These are phyloP conservation scores for Trichoderma asperellum DNA, from an alignment of 2,329 filamentous ascomycete species.

Conservation along the genomic window DNA sequence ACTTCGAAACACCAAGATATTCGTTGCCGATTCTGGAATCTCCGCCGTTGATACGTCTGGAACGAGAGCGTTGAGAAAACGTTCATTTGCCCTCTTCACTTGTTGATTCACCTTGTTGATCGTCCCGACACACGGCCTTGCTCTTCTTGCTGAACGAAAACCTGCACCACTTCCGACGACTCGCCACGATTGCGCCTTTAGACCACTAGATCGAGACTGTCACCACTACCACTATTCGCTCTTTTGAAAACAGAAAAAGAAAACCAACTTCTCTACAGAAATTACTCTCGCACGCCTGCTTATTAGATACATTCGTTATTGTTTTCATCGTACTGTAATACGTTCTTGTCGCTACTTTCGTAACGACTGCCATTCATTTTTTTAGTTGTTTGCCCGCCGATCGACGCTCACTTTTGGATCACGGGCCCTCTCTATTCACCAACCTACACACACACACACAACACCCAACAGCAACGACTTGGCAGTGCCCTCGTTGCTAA, in stretches of 20 bases:
- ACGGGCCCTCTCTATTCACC: conserved; percentile 7
- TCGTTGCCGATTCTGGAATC: conserved; percentile 37
- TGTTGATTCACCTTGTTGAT: conserved; percentile 24
- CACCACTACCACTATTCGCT: conserved; percentile 19
- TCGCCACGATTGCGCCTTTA: conserved; percentile 19
- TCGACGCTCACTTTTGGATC: conserved; percentile 17
- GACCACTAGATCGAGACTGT: conserved; percentile 7
- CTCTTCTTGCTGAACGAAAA: conserved; percentile 3
- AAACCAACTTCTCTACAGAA: background rate
- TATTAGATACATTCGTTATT: conserved; percentile 22
- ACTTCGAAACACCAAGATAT: conserved; percentile 27
- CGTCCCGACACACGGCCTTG: conserved; percentile 6
- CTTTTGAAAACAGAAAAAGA: conserved; percentile 5
- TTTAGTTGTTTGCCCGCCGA: conserved; percentile 14
- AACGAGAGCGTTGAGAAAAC: conserved; percentile 38
- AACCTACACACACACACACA: background rate
- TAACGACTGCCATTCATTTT: conserved; percentile 26
- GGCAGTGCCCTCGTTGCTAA: conserved; percentile 21
- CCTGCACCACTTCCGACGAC: conserved; percentile 16
- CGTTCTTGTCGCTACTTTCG: conserved; percentile 13
- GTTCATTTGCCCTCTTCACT: conserved; percentile 31
- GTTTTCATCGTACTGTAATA: conserved; percentile 6
- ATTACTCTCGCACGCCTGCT: conserved; percentile 3
- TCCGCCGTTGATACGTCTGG: conserved; percentile 40
- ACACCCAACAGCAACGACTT: conserved; percentile 4